Evolutionary conservation across 192 early-diverging fungal species (phyloP).

Genomic region (Mortierella alpina): DNA sequence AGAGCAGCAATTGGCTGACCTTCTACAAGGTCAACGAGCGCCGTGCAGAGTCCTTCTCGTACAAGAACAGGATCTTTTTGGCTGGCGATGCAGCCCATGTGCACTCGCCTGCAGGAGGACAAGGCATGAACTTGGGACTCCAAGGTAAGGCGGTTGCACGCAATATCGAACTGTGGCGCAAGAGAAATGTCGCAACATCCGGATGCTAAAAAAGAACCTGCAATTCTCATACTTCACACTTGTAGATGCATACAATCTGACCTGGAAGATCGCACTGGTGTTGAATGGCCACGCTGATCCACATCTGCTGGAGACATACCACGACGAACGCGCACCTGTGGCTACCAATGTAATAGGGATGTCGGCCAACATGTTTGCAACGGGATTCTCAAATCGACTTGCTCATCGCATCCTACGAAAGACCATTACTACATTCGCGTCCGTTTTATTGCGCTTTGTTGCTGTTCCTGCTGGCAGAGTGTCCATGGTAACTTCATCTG

Average conservation of each 20-base stretch:
- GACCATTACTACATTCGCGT: slow-evolving; percentile 14
- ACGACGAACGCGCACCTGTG: slow-evolving; percentile 33
- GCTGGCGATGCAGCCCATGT: slow-evolving; percentile 63
- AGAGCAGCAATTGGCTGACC: slow-evolving; percentile 26
- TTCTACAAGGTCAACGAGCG: slow-evolving; percentile 43
- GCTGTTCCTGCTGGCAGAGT: slow-evolving; percentile 27
- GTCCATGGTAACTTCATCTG: slow-evolving; percentile 24
- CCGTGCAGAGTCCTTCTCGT: slow-evolving; percentile 12
- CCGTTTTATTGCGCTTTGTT: slow-evolving; percentile 15
- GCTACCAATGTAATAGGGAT: slow-evolving; percentile 35
- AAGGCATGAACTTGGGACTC: slow-evolving; percentile 57
- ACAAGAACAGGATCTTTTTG: slow-evolving; percentile 56
- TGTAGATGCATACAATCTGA: slow-evolving; percentile 56
- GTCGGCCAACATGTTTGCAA: slow-evolving; percentile 39
- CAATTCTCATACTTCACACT: slow-evolving; percentile 24
- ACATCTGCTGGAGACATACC: slow-evolving; percentile 31
- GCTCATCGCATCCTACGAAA: slow-evolving; percentile 7
- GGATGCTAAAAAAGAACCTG: background rate
- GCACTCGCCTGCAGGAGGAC: slow-evolving; percentile 53
- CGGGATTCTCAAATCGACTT: slow-evolving; percentile 22
- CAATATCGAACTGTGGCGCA: background rate
- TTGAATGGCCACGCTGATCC: slow-evolving; percentile 14
- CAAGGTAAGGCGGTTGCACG: slow-evolving; percentile 17
- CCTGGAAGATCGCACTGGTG: slow-evolving; percentile 60
- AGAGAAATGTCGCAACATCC: background rate